These are phyloP conservation scores for Blyttiomyces sp. DNA, from an alignment of 371 early-diverging fungal species.

Conservation along the genomic window DNA sequence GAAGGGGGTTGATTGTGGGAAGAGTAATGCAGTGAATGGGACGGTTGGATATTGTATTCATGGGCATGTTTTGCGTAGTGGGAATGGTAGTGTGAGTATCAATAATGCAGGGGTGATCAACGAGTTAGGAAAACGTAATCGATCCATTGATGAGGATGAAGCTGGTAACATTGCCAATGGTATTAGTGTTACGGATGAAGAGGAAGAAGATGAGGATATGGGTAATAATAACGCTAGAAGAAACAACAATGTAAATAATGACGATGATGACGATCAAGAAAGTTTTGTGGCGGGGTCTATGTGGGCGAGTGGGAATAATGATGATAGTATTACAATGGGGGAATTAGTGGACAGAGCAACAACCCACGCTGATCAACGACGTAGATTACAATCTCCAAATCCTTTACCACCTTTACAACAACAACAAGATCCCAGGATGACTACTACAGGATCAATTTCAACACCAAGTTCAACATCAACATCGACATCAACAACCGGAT, in stretches of 20 bases:
- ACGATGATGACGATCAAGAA: not conserved
- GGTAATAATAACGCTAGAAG: not conserved
- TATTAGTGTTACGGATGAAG: not conserved
- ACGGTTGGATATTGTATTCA: no score
- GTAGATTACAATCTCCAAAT: no score
- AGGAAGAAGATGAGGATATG: not conserved
- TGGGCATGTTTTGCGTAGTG: no score
- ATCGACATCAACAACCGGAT: not conserved
- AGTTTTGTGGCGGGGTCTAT: not conserved
- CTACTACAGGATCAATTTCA: not conserved
- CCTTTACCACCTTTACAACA: no score
- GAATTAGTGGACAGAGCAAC: conserved; percentile 9
- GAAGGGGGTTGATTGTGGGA: no score
- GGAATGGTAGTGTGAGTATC: no score
- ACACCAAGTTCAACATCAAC: not conserved
- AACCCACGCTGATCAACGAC: not conserved
- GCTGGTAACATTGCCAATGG: not conserved
- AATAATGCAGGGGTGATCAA: no score
- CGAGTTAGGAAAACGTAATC: no score
- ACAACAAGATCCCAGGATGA: no score
- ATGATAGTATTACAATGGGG: conserved; percentile 13
- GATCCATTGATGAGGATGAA: not conserved
- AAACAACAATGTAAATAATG: not conserved
- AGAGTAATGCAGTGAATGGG: no score
- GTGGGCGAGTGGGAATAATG: conserved; percentile 6